A percentile compares a stretch with the other conserved stretches of the same genome.
phyloP scores from a whole-genome alignment of 495 filamentous ascomycete genomes.

The Barbatosphaeria neglecta region DNA sequence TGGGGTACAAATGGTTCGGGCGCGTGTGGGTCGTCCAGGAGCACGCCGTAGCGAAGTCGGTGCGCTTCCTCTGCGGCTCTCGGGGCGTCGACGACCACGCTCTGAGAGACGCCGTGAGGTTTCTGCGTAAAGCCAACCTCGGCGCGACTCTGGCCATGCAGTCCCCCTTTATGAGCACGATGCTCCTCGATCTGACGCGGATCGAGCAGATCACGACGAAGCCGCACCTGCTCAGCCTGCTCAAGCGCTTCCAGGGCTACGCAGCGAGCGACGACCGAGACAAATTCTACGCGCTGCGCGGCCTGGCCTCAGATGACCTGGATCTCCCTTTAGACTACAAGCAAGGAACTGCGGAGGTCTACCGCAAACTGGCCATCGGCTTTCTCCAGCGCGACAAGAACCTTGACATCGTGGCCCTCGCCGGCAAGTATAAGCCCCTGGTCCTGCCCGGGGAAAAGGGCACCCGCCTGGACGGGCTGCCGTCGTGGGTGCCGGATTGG shows the following conservation, averaged over 20 bases:
- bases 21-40: not conserved
- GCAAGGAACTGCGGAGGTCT: not conserved
- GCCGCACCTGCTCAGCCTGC: not conserved
- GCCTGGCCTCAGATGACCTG: not conserved
- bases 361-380: not conserved
- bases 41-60: not conserved
- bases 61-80: not conserved
- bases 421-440: not conserved
- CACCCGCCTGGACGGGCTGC: not conserved
- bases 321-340: not conserved
- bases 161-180: not conserved
- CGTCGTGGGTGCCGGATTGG: not conserved
- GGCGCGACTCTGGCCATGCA: not conserved
- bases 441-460: not conserved
- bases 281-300: constrained; percentile 8
- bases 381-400: not conserved
- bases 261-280: constrained; percentile 10
- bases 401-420: not conserved
- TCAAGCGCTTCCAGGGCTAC: not conserved
- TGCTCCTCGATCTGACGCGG: not conserved
- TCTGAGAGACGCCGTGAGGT: not conserved
- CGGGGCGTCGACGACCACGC: not conserved
- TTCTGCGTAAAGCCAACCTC: not conserved
- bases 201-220: not conserved
- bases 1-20: not conserved